Evolutionary conservation across 805 yeast genomes (phyloP).

Genomic region (Wickerhamomyces kurtzmanii): DNA sequence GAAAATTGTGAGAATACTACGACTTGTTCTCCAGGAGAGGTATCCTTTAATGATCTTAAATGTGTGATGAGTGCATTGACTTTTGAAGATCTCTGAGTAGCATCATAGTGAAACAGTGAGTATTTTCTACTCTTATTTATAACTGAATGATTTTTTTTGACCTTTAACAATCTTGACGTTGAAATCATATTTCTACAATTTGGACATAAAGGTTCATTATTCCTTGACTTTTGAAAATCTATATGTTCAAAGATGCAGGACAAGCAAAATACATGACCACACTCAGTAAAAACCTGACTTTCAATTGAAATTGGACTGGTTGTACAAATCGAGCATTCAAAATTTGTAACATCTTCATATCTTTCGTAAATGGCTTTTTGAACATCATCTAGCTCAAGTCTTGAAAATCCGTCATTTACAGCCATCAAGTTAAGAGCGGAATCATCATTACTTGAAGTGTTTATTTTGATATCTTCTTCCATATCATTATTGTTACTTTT

Average conservation of each 20-base stretch:
- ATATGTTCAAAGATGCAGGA: constrained; percentile 68
- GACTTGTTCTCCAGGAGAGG: constrained; percentile 57
- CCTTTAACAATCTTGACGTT: constrained; percentile 29
- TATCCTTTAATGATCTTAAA: constrained; percentile 40
- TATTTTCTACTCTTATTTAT: constrained; percentile 14
- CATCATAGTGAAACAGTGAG: constrained; percentile 14
- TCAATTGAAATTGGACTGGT: constrained; percentile 50
- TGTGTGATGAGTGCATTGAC: constrained; percentile 58
- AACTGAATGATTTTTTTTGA: constrained; percentile 14
- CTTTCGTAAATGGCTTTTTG: constrained; percentile 18
- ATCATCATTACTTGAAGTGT: constrained; percentile 3
- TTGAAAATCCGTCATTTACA: constrained; percentile 2
- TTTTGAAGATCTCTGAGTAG: constrained; percentile 51
- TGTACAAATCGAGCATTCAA: constrained; percentile 84
- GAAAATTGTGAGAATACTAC: constrained; percentile 92
- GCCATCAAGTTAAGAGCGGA: constrained; percentile 12
- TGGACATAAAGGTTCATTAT: constrained; percentile 53
- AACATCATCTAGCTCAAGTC: constrained; percentile 7
- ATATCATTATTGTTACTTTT: constrained; percentile 38
- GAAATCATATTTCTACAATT: constrained; percentile 58
- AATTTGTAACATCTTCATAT: constrained; percentile 25
- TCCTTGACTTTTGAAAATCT: constrained; percentile 46
- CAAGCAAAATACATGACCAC: constrained; percentile 76
- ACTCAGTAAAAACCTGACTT: constrained; percentile 52
- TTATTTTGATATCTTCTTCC: constrained; percentile 33